Evolutionary conservation across 106 monocot species (phyloP).

Genomic region (Chionographis japonica): DNA sequence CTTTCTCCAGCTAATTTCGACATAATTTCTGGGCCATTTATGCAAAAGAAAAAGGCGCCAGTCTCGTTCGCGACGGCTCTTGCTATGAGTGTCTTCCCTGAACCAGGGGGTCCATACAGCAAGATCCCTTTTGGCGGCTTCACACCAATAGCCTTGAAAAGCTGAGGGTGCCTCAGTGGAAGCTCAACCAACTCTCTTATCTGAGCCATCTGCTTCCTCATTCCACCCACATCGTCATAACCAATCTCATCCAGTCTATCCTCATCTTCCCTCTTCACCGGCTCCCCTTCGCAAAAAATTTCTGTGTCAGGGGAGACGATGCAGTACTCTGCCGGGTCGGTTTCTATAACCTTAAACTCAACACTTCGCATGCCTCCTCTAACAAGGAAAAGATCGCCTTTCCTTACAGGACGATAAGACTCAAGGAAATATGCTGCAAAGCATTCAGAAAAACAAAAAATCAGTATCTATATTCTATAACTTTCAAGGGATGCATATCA

Average conservation of each 20-base stretch:
- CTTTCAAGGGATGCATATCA: too few relatives aligned
- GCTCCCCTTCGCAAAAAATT: constrained; percentile 64
- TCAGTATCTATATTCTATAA: too few relatives aligned
- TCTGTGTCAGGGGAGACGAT: constrained; percentile 58
- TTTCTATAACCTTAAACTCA: constrained; percentile 66
- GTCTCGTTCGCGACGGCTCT: constrained; percentile 62
- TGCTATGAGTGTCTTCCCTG: constrained; percentile 62
- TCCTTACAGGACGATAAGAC: constrained; percentile 63
- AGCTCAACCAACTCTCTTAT: constrained; percentile 62
- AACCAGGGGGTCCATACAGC: constrained; percentile 57
- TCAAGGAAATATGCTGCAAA: constrained; percentile 54
- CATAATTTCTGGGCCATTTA: constrained; percentile 70
- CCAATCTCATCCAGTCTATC: constrained; percentile 57
- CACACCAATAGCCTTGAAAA: constrained; percentile 64
- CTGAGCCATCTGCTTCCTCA: constrained; percentile 62
- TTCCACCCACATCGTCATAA: constrained; percentile 66
- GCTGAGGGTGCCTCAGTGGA: constrained; percentile 59
- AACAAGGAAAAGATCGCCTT: constrained; percentile 66
- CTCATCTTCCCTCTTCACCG: constrained; percentile 61
- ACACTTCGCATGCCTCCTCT: constrained; percentile 66
- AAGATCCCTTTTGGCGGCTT: constrained; percentile 63
- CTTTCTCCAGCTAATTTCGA: constrained; percentile 64
- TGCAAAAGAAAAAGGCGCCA: constrained; percentile 64
- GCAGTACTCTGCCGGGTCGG: constrained; percentile 56
- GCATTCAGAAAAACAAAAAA: not conserved